These are phyloP conservation scores for Heliamphora exappendiculata DNA, from an alignment of 148 eudicot genomes.

Conservation along the genomic window DNA sequence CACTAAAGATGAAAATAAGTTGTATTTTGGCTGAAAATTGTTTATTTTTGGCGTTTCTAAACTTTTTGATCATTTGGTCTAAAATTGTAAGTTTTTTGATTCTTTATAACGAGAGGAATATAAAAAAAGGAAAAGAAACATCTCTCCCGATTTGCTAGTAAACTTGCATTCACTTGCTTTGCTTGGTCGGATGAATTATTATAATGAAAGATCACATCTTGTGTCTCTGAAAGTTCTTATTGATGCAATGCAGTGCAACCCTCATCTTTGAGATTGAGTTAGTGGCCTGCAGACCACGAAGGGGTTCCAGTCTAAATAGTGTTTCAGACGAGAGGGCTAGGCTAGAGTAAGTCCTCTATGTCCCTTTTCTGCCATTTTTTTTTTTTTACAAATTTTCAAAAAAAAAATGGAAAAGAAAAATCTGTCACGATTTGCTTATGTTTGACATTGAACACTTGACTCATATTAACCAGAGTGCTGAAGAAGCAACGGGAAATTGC, in stretches of 20 bases:
- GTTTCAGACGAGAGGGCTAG: conserved; percentile 87
- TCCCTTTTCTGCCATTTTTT: not conserved
- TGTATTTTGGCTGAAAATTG: no score
- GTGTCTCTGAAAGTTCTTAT: not conserved
- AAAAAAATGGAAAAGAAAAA: no score
- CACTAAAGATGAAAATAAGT: no score
- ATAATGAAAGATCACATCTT: not conserved
- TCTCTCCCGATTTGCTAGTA: no score
- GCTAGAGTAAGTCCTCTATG: conserved; percentile 56
- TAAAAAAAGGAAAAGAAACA: no score
- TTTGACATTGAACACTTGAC: conserved; percentile 1
- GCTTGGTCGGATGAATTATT: not conserved
- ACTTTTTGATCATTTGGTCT: no score
- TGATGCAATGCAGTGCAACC: conserved; percentile 52
- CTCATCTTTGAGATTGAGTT: conserved; percentile 89
- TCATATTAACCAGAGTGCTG: conserved; percentile 53
- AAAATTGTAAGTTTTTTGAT: no score
- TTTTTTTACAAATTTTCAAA: no score
- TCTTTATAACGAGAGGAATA: no score
- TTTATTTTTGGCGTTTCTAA: no score
- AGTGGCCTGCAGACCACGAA: conserved; percentile 81
- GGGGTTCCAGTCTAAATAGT: conserved; percentile 71
- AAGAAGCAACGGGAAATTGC: conserved; percentile 84
- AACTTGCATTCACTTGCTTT: not conserved
- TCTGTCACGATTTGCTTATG: not conserved